Base-by-base conservation (phyloP, 768 basidiomycete species). In the Termitomyces sp. region DNA sequence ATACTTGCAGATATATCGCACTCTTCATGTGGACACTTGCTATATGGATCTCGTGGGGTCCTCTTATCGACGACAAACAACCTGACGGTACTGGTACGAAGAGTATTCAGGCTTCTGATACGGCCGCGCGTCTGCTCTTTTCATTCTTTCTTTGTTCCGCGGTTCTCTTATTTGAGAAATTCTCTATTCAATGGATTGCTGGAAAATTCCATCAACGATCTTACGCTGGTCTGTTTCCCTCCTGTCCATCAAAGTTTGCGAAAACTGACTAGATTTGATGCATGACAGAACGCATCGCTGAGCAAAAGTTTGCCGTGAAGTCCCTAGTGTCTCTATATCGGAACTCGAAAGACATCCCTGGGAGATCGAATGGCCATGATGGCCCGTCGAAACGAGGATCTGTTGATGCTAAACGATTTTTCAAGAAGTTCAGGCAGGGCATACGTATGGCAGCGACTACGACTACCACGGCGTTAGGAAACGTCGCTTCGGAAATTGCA, bases 111-210 rank as follows among this genome's bases (percentile, higher is more conserved):
- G 78, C 80, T 25, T 71, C 92, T 48, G 68, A 72, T 42, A 73
- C 86, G 18, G 73, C 88, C 36, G 79, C 75, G 3, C 86, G 85
- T 65, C 70, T 93, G 25, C 74, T 91, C 7, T 93, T 94, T 64
- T 89, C 84, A 7, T 66, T 88, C 46, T 80, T 85, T 64, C 64
- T 94, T 45, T 89, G 85, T 64, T 69, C 86, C 0, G 78, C 79
- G 25, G 76, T 93, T 23, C 78, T 94, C 6, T 76, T 89, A 11
- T 85, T 80, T 52, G 92, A 94, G 69, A 97, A 97, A 65, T 82
- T 94, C 56, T 68, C 87, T 13, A 89, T 97, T 45, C 94, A 95
- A 67, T 84, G 85, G 76, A 93, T 96, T 61, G 87, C 87, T 43
- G 78, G 75, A 42, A 89, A 90, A 64, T 93, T 91, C 68, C 90